Evolutionary conservation across 2,329 filamentous ascomycete species (phyloP).

Genomic region (Coniella lustricola): DNA sequence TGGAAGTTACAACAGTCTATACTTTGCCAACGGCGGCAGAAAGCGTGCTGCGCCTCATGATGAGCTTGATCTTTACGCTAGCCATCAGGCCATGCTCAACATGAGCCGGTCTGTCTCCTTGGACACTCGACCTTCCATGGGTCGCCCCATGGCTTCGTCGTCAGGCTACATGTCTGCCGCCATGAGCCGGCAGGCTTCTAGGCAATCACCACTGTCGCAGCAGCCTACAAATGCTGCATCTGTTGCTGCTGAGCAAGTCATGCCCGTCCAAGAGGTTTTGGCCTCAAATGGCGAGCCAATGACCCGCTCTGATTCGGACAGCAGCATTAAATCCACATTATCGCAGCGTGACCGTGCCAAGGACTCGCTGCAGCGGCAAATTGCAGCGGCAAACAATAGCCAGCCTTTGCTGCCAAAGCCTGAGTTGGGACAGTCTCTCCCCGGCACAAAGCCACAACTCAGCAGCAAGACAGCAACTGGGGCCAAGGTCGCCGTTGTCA

Average conservation of each 20-base stretch:
- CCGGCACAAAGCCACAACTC: constrained; percentile 16
- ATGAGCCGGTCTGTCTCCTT: constrained; percentile 40
- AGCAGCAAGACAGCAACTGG: constrained; percentile 27
- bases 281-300: constrained; percentile 22
- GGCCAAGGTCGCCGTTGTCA: constrained; percentile 36
- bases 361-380: constrained; percentile 40
- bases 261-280: constrained; percentile 35
- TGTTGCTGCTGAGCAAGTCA: background rate
- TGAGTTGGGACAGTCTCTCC: constrained; percentile 22
- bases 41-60: constrained; percentile 26
- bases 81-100: constrained; percentile 7
- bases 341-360: constrained; percentile 42
- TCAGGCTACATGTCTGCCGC: background rate
- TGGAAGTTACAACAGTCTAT: constrained; percentile 14
- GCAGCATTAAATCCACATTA: constrained; percentile 38
- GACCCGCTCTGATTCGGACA: constrained; percentile 42
- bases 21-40: constrained; percentile 15
- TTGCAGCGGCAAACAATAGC: constrained; percentile 25
- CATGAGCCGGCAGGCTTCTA: constrained; percentile 1
- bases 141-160: background rate
- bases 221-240: background rate
- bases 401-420: constrained; percentile 39
- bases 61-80: constrained; percentile 24
- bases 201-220: constrained; percentile 7
- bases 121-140: constrained; percentile 9